Percentiles rank a stretch among this genome's conserved stretches.
These are phyloP conservation scores for Chaetomiaceae sp. DNA, from an alignment of 2,329 filamentous ascomycete genomes.

Conservation along the genomic window DNA sequence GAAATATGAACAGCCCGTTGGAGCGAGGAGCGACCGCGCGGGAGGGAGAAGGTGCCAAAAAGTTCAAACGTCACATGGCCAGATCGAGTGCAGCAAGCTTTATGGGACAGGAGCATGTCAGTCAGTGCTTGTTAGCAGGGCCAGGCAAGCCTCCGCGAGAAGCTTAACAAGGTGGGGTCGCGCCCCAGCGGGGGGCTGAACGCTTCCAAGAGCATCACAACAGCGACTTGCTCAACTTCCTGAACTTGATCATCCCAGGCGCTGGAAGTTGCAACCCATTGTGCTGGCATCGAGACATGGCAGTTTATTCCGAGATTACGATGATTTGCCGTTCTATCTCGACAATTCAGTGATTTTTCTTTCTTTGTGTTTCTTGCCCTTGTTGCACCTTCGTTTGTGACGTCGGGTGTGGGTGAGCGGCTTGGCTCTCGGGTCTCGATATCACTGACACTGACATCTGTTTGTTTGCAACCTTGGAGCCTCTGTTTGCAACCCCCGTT, in stretches of 20 bases:
- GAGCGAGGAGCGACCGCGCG: no score
- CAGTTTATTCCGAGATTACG: slow-evolving; percentile 2
- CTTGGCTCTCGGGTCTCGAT: not conserved
- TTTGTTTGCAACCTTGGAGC: no score
- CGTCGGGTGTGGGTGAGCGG: not conserved
- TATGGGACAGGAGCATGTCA: not conserved
- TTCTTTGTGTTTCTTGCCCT: not conserved
- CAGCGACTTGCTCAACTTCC: no score
- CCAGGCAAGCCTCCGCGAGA: not conserved
- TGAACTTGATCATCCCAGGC: no score
- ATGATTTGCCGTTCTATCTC: slow-evolving; percentile 6
- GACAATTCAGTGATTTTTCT: slow-evolving; percentile 9
- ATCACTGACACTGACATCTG: no score
- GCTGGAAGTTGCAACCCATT: not conserved
- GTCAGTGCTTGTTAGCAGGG: slow-evolving; percentile 1
- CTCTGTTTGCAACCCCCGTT: no score
- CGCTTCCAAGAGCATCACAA: no score
- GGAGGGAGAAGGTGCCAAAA: not conserved
- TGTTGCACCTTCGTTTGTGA: not conserved
- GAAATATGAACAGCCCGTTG: no score
- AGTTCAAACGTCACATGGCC: slow-evolving; percentile 13
- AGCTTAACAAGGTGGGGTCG: slow-evolving; percentile 1
- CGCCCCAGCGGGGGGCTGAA: no score
- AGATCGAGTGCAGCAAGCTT: slow-evolving; percentile 5
- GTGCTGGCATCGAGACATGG: slow-evolving; percentile 14